phyloP scores from a whole-genome alignment of 2,329 filamentous ascomycete genomes.

The Aspergillus arachidicola region DNA sequence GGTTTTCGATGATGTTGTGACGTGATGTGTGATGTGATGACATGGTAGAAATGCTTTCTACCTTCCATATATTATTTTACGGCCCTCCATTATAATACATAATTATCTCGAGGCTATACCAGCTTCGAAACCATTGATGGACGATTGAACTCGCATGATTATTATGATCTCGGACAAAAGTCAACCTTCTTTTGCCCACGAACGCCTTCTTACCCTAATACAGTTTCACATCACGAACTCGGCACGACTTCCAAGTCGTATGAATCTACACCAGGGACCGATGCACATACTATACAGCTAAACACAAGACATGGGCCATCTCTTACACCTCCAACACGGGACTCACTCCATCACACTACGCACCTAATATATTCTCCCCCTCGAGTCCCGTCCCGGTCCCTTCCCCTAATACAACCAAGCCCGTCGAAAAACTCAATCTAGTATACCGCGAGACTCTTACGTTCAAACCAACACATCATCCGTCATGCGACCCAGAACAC shows the following conservation, averaged over 20 bases:
- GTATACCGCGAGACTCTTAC: not conserved
- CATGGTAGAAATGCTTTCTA: constrained; percentile 1
- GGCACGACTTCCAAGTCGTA: not conserved
- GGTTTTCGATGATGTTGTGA: not conserved
- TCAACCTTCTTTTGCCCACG: constrained; percentile 3
- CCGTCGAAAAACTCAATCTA: not conserved
- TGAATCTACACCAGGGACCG: not conserved
- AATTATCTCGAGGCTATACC: constrained; percentile 4
- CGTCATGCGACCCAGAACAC: not conserved
- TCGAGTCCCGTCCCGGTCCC: not conserved
- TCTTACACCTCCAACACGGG: not conserved
- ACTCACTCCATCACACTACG: not conserved
- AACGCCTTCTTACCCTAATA: constrained; percentile 3
- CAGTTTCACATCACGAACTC: not conserved
- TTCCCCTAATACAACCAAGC: not conserved
- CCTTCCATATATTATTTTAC: constrained; percentile 4
- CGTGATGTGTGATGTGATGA: constrained; percentile 6
- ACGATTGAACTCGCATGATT: constrained; percentile 10
- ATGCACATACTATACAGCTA: not conserved
- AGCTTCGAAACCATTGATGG: constrained; percentile 1
- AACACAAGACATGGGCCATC: not conserved
- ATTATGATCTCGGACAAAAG: constrained; percentile 9
- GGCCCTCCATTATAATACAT: constrained; percentile 6
- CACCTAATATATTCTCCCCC: not conserved
- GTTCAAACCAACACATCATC: not conserved